phyloP scores from a whole-genome alignment of 352 stramenopile genomes.

The Globisporangium lucens region DNA sequence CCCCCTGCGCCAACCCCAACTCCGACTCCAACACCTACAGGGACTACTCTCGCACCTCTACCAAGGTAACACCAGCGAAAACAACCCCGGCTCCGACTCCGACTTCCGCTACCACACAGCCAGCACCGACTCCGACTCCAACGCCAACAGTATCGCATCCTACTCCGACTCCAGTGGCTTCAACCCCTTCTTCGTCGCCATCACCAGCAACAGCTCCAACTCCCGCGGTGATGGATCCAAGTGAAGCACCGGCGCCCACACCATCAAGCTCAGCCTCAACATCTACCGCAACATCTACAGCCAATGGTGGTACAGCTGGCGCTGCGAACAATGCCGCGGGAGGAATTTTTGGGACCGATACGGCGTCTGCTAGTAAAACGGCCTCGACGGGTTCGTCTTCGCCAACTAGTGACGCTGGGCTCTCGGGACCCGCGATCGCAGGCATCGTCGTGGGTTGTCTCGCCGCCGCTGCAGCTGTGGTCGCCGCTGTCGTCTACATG shows the following conservation, averaged over 20 bases:
- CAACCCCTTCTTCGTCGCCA: not conserved
- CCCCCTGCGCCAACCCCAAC: not conserved
- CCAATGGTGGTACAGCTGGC: not conserved
- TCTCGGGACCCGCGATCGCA: not conserved
- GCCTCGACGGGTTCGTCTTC: not conserved
- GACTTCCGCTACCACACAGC: not conserved
- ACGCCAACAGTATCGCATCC: not conserved
- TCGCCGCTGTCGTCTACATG: not conserved
- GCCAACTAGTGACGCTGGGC: not conserved
- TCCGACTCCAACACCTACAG: not conserved
- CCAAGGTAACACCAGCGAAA: not conserved
- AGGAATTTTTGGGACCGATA: not conserved
- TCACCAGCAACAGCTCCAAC: not conserved
- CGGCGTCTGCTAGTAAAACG: not conserved
- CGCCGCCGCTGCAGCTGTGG: not conserved
- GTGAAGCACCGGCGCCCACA: not conserved
- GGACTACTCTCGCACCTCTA: not conserved
- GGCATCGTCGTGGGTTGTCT: slow-evolving; percentile 2
- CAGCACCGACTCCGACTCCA: not conserved
- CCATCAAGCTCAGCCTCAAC: not conserved
- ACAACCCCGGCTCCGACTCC: not conserved
- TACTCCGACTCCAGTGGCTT: not conserved
- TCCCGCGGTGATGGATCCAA: not conserved
- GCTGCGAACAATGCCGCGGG: not conserved
- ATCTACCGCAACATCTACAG: not conserved